phyloP scores from a whole-genome alignment of 805 yeast species.

The Saturnispora serradocipensis region DNA sequence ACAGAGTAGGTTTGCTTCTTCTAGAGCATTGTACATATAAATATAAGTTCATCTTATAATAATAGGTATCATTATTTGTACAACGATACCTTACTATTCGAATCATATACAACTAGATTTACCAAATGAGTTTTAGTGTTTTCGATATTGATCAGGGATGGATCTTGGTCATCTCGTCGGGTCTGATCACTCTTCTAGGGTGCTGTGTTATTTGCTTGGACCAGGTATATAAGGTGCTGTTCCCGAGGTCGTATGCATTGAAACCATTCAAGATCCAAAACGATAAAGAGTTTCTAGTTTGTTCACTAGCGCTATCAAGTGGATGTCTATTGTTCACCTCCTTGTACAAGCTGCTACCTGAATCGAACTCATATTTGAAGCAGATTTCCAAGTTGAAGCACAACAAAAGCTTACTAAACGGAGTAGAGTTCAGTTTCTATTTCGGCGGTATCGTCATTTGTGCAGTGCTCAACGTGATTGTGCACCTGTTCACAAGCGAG shows the following conservation, averaged over 20 bases:
- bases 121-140: not conserved
- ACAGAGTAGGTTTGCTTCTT: not conserved
- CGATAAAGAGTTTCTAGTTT: conserved; percentile 58
- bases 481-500: conserved; percentile 71
- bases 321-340: conserved; percentile 82
- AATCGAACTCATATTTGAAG: conserved; percentile 39
- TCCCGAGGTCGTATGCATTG: conserved; percentile 31
- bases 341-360: conserved; percentile 68
- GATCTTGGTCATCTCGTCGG: conserved; percentile 55
- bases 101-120: not conserved
- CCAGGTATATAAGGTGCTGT: conserved; percentile 37
- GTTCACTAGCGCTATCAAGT: conserved; percentile 65
- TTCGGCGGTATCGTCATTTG: conserved; percentile 54
- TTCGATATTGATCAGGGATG: conserved; percentile 44
- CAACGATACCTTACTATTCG: not conserved
- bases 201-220: conserved; percentile 58
- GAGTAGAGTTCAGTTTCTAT: conserved; percentile 33
- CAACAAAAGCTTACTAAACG: conserved; percentile 27
- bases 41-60: not conserved
- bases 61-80: no score
- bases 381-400: conserved; percentile 22
- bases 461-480: conserved; percentile 46
- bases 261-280: conserved; percentile 46
- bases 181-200: conserved; percentile 65
- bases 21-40: not conserved